Evolutionary conservation across 2,329 filamentous ascomycete genomes (phyloP), one percentile per base, ranked within the genome.

Genomic region (Phaeosphaeria sp.): DNA sequence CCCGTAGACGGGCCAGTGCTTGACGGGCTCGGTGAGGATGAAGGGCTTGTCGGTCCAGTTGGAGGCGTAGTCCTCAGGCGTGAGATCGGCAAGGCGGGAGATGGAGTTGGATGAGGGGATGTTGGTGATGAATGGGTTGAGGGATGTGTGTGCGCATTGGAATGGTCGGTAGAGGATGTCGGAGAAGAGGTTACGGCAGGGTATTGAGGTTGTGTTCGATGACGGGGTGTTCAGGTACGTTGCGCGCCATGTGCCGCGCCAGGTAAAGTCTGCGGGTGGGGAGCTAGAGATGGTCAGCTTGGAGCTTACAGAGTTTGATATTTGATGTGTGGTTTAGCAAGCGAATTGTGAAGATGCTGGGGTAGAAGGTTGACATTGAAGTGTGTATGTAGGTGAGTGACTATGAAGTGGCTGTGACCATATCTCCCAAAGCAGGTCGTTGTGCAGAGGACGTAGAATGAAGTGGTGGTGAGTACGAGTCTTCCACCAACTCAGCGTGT

Each of bases 121-220:
- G 50, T 85, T 86, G 22, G 82, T 82, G 8, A 87, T 84, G 74
- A 89, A 97, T 2, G 86, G 85, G 6, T 80, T 75, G 42, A 96
- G 79, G 1, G 85, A 78, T 25, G 93, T 88, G 72, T 96, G 87
- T 46, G 92, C 90, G 80, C 94, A 98, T 65, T 91, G 89, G 75
- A 96, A 98, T 0, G 94, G 94, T 9, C 93, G 87, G 77, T 97
- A 92, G 22, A 98, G 83, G 7, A 91, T 88, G 77, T 99, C 94
- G 15, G 94, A 97, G 77, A 91, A 98, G 51, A 98, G 87, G 68
- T 88, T 87, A 51, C 84, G 84, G 78, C 93, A 97, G 66, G 90
- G 84, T 36, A 96, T 80, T 13, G 78, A 81, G 39, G 87, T 83
- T 48, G 85, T 81, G 56, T 83, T 79, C 15, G 77, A 75, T 15